These are phyloP conservation scores for Capsicum chinense DNA, from an alignment of 257 asterid genomes.

Conservation along the genomic window DNA sequence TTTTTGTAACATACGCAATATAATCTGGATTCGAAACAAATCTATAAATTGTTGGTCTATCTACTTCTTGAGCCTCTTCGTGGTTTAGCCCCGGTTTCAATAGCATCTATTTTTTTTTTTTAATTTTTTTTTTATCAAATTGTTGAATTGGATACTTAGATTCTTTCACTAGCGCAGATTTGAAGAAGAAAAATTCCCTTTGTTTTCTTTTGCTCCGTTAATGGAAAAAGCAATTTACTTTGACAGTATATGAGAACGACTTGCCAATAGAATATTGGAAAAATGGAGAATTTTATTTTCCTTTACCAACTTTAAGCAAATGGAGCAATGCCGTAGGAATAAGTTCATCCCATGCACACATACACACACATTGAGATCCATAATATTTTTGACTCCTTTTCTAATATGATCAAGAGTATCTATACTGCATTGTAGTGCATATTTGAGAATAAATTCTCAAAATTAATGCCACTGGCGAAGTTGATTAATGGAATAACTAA, in stretches of 20 bases:
- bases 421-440: not conserved
- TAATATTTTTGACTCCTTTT: not conserved
- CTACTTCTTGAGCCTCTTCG: too few relatives aligned
- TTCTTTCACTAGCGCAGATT: not conserved
- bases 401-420: not conserved
- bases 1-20: too few relatives aligned
- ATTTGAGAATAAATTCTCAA: slow-evolving; percentile 14
- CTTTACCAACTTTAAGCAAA: slow-evolving; percentile 28
- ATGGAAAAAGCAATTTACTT: not conserved
- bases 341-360: too few relatives aligned
- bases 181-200: not conserved
- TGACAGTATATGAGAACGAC: not conserved
- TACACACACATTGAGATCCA: not conserved
- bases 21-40: too few relatives aligned
- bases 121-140: not conserved
- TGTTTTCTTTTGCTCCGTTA: not conserved
- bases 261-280: not conserved
- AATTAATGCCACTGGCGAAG: not conserved
- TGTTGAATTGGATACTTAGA: not conserved
- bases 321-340: slow-evolving; percentile 25
- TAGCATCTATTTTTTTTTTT: too few relatives aligned
- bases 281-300: slow-evolving; percentile 30
- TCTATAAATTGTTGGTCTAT: too few relatives aligned
- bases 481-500: not conserved
- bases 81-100: too few relatives aligned